A percentile compares a stretch with the other conserved stretches of the same genome.
phyloP scores from a whole-genome alignment of 2,329 filamentous ascomycete genomes.

The Microdochium trichocladiopsis region DNA sequence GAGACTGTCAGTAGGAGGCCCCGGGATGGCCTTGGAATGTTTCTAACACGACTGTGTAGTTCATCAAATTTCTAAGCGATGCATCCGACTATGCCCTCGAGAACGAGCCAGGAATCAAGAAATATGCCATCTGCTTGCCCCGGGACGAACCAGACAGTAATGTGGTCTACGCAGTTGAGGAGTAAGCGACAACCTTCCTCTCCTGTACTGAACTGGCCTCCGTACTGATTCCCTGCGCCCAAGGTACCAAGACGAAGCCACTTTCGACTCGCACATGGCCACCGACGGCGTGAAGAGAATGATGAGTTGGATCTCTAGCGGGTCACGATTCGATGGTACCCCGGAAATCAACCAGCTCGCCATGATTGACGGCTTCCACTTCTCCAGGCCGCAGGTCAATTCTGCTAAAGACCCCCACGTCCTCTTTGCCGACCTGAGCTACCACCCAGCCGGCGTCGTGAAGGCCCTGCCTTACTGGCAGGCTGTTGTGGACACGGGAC shows the following conservation, averaged over 20 bases:
- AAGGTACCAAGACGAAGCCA: constrained; percentile 16
- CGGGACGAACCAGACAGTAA: constrained; percentile 13
- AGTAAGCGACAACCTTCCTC: constrained; percentile 8
- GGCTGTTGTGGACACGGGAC: constrained; percentile 13
- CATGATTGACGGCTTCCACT: constrained; percentile 12
- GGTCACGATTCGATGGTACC: constrained; percentile 4
- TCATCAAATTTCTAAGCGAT: constrained; percentile 7
- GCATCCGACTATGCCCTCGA: constrained; percentile 6
- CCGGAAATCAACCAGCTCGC: constrained; percentile 10
- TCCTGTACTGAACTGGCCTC: neutral
- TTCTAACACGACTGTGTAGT: neutral
- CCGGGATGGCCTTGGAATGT: too few species aligned
- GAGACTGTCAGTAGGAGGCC: constrained; percentile 6
- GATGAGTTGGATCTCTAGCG: constrained; percentile 12
- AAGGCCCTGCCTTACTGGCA: constrained; percentile 17
- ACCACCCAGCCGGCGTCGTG: constrained; percentile 12
- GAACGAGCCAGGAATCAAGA: constrained; percentile 12
- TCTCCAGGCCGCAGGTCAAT: constrained; percentile 6
- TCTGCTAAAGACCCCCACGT: constrained; percentile 13
- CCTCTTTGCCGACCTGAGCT: constrained; percentile 16
- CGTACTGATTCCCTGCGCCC: neutral
- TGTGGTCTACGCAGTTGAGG: constrained; percentile 16
- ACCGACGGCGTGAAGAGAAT: constrained; percentile 9
- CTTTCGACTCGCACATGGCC: constrained; percentile 16
- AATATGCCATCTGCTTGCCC: constrained; percentile 16